phyloP scores from a whole-genome alignment of 441 rosid genomes.

The Erysimum cheiri region DNA sequence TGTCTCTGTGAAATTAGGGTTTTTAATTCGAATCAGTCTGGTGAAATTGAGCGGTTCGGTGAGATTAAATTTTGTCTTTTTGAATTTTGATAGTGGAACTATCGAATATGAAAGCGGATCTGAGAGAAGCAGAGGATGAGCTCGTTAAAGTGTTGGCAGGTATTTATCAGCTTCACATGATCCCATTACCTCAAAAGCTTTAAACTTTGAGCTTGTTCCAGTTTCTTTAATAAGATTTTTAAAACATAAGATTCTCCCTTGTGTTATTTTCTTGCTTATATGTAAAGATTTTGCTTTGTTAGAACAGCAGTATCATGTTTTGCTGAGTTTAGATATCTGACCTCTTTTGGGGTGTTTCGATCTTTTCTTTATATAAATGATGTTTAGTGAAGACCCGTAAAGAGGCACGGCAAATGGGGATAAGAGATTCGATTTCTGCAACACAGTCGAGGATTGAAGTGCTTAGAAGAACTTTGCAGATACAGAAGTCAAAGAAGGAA shows the following conservation, averaged over 20 bases:
- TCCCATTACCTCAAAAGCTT: conserved; percentile 17
- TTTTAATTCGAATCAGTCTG: conserved; percentile 20
- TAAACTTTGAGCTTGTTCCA: neutral
- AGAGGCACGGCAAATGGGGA: conserved; percentile 76
- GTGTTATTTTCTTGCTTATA: conserved; percentile 9
- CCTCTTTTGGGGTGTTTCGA: conserved; percentile 3
- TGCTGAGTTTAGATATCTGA: conserved; percentile 10
- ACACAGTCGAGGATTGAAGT: conserved; percentile 57
- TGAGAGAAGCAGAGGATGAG: conserved; percentile 82
- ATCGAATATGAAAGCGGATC: conserved; percentile 56
- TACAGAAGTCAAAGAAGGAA: conserved; percentile 67
- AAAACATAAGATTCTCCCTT: neutral
- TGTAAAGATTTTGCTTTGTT: neutral
- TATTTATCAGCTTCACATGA: conserved; percentile 35
- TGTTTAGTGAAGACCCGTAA: conserved; percentile 76
- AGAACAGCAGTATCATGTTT: conserved; percentile 10
- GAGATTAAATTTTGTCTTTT: neutral
- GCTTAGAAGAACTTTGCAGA: conserved; percentile 56
- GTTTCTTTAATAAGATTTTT: conserved; percentile 6
- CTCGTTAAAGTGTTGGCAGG: conserved; percentile 82
- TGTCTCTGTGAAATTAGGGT: conserved; percentile 41
- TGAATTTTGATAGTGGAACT: conserved; percentile 53
- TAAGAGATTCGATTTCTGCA: conserved; percentile 66
- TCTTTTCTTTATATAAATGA: conserved; percentile 4
- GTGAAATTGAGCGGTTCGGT: conserved; percentile 25